Percentiles rank a stretch among this genome's conserved stretches.
Evolutionary conservation across 768 basidiomycete genomes (phyloP).

Genomic region (Hypholoma fasciculare): DNA sequence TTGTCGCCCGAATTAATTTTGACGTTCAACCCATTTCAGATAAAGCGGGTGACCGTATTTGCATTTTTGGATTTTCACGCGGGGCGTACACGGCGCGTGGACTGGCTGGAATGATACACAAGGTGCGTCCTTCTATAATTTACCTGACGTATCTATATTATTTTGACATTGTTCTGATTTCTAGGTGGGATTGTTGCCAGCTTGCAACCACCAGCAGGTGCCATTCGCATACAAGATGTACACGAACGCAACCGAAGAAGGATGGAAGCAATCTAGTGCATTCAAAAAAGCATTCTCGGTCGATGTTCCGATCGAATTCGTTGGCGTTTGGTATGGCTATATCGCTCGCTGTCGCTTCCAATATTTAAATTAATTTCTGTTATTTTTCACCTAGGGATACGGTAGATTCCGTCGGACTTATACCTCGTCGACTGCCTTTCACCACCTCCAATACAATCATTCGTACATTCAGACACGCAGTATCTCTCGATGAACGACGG

Average conservation of each 20-base stretch:
- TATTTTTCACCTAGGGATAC: slow-evolving; percentile 30
- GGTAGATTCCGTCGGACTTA: slow-evolving; percentile 20
- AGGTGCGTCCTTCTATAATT: slow-evolving; percentile 5
- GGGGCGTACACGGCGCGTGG: slow-evolving; percentile 54
- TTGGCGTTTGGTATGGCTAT: slow-evolving; percentile 30
- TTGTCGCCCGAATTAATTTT: neutral
- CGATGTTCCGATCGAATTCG: slow-evolving; percentile 30
- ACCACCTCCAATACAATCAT: slow-evolving; percentile 20
- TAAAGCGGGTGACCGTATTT: slow-evolving; percentile 51
- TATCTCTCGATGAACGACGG: slow-evolving; percentile 21
- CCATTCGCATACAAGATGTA: slow-evolving; percentile 36
- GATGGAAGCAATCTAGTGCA: slow-evolving; percentile 28
- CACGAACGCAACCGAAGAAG: slow-evolving; percentile 24
- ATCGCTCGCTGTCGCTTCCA: neutral
- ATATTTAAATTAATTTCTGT: too few species aligned
- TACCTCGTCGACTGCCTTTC: slow-evolving; percentile 20
- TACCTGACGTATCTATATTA: too few species aligned
- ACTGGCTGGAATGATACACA: slow-evolving; percentile 35
- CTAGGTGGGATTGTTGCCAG: slow-evolving; percentile 28
- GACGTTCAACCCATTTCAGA: slow-evolving; percentile 26
- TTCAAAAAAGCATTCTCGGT: slow-evolving; percentile 31
- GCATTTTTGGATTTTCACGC: slow-evolving; percentile 61
- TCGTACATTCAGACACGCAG: slow-evolving; percentile 20
- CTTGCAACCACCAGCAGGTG: slow-evolving; percentile 30
- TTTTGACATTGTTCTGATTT: too few species aligned